phyloP scores from a whole-genome alignment of 352 stramenopile genomes.

The Phytophthora pluvialis region DNA sequence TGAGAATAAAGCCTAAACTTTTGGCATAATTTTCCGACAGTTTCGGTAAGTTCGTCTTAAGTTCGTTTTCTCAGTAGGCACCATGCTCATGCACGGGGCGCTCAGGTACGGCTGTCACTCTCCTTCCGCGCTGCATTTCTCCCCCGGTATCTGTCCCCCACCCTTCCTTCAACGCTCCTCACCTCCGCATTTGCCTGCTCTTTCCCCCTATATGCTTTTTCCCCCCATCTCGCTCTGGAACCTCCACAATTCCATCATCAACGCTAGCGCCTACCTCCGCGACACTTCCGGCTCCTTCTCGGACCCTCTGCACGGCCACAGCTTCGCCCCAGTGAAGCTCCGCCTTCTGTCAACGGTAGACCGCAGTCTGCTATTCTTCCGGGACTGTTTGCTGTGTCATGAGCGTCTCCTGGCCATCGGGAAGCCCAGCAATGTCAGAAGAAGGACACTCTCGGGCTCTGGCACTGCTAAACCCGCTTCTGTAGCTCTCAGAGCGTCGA shows the following conservation, averaged over 20 bases:
- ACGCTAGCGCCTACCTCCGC: slow-evolving; percentile 47
- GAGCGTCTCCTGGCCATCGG: slow-evolving; percentile 54
- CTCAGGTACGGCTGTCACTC: slow-evolving; percentile 37
- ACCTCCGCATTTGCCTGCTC: slow-evolving; percentile 1
- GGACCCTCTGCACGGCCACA: slow-evolving; percentile 67
- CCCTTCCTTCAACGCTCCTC: neutral
- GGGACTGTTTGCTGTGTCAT: slow-evolving; percentile 60
- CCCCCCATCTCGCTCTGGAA: slow-evolving; percentile 4
- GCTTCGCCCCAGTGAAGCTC: slow-evolving; percentile 49
- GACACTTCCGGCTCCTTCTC: slow-evolving; percentile 44
- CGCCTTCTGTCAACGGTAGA: slow-evolving; percentile 49
- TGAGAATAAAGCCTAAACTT: too few relatives aligned
- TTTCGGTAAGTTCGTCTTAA: neutral
- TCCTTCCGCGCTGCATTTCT: slow-evolving; percentile 10
- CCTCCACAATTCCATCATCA: neutral
- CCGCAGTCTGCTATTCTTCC: slow-evolving; percentile 68
- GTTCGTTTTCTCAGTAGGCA: neutral
- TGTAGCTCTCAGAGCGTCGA: neutral
- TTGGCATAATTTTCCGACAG: too few relatives aligned
- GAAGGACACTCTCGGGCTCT: slow-evolving; percentile 5
- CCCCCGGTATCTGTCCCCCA: neutral
- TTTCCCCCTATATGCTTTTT: neutral
- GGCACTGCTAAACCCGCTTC: neutral
- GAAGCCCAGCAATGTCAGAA: slow-evolving; percentile 9
- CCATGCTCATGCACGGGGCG: slow-evolving; percentile 38